phyloP scores from a whole-genome alignment of 345 rosid species.

The Microcos paniculata region DNA sequence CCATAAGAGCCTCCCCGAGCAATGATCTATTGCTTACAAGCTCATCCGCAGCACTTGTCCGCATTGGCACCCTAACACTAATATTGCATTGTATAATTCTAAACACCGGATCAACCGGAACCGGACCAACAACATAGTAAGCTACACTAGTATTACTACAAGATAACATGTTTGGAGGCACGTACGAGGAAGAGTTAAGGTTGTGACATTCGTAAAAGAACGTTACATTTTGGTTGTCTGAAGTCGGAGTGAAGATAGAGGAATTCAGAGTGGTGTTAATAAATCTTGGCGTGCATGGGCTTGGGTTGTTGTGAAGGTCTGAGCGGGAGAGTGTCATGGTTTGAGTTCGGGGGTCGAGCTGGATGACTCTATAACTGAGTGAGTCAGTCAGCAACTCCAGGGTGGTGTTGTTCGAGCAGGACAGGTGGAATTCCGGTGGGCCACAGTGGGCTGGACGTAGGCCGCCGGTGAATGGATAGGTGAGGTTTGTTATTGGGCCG shows the following conservation, averaged over 20 bases:
- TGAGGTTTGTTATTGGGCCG: slow-evolving; percentile 28
- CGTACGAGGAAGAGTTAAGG: not conserved
- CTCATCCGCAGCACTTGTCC: not conserved
- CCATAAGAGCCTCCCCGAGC: slow-evolving; percentile 33
- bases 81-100: slow-evolving; percentile 5
- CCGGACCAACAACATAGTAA: slow-evolving; percentile 27
- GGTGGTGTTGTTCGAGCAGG: slow-evolving; percentile 14
- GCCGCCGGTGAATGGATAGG: slow-evolving; percentile 52
- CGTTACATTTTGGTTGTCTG: slow-evolving; percentile 10
- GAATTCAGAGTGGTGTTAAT: slow-evolving; percentile 28
- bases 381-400: slow-evolving; percentile 18
- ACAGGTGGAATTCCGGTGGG: slow-evolving; percentile 38
- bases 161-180: slow-evolving; percentile 17
- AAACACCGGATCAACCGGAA: slow-evolving; percentile 19
- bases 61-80: slow-evolving; percentile 23
- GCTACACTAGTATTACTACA: slow-evolving; percentile 25
- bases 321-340: slow-evolving; percentile 25
- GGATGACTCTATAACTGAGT: slow-evolving; percentile 24
- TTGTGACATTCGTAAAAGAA: slow-evolving; percentile 31
- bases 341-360: slow-evolving; percentile 20
- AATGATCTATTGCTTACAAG: slow-evolving; percentile 13
- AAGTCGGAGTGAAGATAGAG: slow-evolving; percentile 3
- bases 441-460: slow-evolving; percentile 45
- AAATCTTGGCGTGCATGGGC: slow-evolving; percentile 22
- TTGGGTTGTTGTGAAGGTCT: slow-evolving; percentile 27